Evolutionary conservation across 768 basidiomycete species (phyloP).

Genomic region (Lentinula lateritia): DNA sequence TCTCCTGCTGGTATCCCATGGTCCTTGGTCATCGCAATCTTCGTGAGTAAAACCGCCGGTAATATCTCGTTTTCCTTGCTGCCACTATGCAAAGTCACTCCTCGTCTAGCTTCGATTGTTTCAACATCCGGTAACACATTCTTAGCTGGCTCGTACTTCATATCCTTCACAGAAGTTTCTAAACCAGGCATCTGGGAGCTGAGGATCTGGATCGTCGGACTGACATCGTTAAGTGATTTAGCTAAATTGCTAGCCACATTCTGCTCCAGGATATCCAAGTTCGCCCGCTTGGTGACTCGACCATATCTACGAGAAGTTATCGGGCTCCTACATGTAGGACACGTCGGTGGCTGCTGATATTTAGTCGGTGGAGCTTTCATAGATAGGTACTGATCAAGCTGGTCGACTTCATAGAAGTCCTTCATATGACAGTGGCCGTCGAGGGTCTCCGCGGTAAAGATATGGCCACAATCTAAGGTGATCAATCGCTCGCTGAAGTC

Average conservation of each 20-base stretch:
- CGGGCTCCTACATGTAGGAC: constrained; percentile 56
- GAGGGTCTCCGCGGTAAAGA: constrained; percentile 67
- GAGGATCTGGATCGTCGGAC: constrained; percentile 22
- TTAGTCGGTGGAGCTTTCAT: constrained; percentile 34
- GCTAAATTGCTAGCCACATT: constrained; percentile 55
- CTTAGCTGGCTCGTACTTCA: background rate
- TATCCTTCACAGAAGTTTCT: constrained; percentile 6
- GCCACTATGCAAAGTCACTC: background rate
- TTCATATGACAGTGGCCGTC: constrained; percentile 52
- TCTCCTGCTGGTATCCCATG: constrained; percentile 1
- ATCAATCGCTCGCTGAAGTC: constrained; percentile 48
- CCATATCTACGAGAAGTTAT: constrained; percentile 59
- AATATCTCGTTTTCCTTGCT: background rate
- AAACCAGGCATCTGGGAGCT: constrained; percentile 17
- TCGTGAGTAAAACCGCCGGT: background rate
- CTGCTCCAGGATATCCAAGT: constrained; percentile 59
- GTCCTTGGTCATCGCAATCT: background rate
- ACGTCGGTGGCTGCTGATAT: constrained; percentile 41
- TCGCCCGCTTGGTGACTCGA: constrained; percentile 54
- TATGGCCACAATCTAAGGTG: constrained; percentile 56
- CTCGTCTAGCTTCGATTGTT: background rate
- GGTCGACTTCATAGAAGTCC: constrained; percentile 41
- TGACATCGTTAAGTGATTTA: constrained; percentile 27
- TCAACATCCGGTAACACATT: background rate
- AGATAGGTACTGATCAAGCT: constrained; percentile 34